These are phyloP conservation scores for Cicer judaicum DNA, from an alignment of 306 rosid genomes.

Conservation along the genomic window DNA sequence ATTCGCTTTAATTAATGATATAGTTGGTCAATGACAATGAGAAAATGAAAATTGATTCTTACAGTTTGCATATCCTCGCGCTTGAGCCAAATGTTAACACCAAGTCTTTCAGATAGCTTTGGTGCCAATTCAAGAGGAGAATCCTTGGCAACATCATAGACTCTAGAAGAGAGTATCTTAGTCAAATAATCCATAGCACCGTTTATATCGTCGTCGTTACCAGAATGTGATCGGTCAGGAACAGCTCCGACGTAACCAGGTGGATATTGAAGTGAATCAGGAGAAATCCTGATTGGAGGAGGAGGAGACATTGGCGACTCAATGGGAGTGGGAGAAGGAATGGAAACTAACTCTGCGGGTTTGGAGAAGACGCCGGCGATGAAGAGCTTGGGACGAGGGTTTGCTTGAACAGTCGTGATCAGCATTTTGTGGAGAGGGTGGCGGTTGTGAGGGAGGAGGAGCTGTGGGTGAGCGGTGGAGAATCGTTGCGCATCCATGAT, in stretches of 20 bases:
- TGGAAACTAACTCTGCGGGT: slow-evolving; percentile 45
- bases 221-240: slow-evolving; percentile 50
- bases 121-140: slow-evolving; percentile 81
- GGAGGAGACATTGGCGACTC: not conserved
- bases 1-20: not conserved
- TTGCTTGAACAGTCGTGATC: not conserved
- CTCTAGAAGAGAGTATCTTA: slow-evolving; percentile 77
- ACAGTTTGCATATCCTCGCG: slow-evolving; percentile 95
- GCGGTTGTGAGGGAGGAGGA: slow-evolving; percentile 30
- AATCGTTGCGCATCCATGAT: slow-evolving; percentile 65
- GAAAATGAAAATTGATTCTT: slow-evolving; percentile 24
- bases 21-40: not conserved
- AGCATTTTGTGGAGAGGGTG: slow-evolving; percentile 22
- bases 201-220: slow-evolving; percentile 39
- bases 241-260: slow-evolving; percentile 84
- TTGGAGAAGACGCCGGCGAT: slow-evolving; percentile 60
- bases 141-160: slow-evolving; percentile 81
- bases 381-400: slow-evolving; percentile 33
- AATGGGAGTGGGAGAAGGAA: slow-evolving; percentile 32
- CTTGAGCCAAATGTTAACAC: slow-evolving; percentile 81
- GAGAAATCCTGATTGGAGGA: slow-evolving; percentile 43
- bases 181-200: slow-evolving; percentile 77
- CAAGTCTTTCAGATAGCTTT: slow-evolving; percentile 72
- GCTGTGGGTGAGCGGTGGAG: slow-evolving; percentile 43
- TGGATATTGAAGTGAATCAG: slow-evolving; percentile 68